phyloP scores from a whole-genome alignment of 116 monocot species.

The Dioscorea cayenensis region DNA sequence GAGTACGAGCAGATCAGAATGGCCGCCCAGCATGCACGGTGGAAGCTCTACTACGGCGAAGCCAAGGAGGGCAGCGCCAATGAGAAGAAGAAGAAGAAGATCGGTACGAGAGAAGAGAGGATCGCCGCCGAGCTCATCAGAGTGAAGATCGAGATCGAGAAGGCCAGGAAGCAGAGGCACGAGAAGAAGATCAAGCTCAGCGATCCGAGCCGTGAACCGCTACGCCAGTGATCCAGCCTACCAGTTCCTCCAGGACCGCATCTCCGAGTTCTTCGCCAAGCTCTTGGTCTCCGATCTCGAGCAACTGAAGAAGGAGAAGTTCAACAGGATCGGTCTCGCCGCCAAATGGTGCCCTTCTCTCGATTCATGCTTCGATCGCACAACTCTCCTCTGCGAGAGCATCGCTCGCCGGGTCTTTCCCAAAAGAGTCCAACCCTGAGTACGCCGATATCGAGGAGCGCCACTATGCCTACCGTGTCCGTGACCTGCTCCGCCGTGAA shows the following conservation, averaged over 20 bases:
- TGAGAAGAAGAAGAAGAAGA: background rate
- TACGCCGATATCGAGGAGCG: conserved; percentile 24
- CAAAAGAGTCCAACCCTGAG: conserved; percentile 25
- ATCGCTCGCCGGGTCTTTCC: conserved; percentile 54
- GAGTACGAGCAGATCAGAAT: background rate
- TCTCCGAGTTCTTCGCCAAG: conserved; percentile 36
- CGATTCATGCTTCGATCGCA: conserved; percentile 45
- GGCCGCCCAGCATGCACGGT: background rate
- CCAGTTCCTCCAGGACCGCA: conserved; percentile 34
- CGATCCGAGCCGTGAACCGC: conserved; percentile 22
- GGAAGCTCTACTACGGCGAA: background rate
- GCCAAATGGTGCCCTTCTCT: conserved; percentile 72
- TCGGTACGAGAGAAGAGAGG: conserved; percentile 23
- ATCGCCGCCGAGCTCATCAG: conserved; percentile 23
- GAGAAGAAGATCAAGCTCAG: conserved; percentile 27
- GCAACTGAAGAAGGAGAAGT: conserved; percentile 13
- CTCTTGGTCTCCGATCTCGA: conserved; percentile 30
- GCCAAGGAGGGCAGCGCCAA: background rate
- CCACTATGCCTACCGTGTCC: conserved; percentile 60
- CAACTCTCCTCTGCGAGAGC: conserved; percentile 55
- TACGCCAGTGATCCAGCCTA: conserved; percentile 27
- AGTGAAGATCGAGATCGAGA: conserved; percentile 15
- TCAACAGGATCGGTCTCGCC: conserved; percentile 26
- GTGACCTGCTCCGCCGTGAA: conserved; percentile 52
- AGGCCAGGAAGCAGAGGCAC: conserved; percentile 17